Conservation (phyloP, 805 yeast genomes). For the Teunomyces tritomae region DNA sequence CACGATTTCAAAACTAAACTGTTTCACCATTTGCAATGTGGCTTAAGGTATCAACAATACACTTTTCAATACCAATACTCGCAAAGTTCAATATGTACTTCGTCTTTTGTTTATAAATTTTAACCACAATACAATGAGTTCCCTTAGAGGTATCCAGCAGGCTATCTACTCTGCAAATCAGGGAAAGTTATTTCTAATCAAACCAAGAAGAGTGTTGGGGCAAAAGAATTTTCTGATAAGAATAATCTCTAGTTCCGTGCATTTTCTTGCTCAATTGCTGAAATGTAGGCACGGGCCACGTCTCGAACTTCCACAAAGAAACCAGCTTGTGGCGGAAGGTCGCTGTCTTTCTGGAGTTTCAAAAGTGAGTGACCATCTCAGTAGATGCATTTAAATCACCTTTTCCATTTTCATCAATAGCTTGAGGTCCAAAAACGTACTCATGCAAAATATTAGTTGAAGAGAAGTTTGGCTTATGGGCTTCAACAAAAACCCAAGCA, state of each 20-base stretch:
- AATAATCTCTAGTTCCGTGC: conserved; percentile 11
- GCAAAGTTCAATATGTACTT: background rate
- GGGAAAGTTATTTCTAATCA: conserved; percentile 22
- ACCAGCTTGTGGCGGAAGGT: conserved; percentile 16
- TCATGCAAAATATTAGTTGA: conserved; percentile 53
- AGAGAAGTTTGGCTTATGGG: conserved; percentile 30
- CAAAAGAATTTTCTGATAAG: conserved; percentile 13
- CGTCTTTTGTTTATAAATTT: background rate
- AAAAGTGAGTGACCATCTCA: conserved; percentile 42
- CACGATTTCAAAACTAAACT: background rate
- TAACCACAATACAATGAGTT: background rate
- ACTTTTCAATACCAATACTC: background rate
- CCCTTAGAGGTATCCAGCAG: background rate
- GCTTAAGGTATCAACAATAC: background rate
- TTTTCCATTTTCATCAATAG: conserved; percentile 30
- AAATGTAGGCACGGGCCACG: conserved; percentile 44
- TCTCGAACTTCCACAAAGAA: conserved; percentile 46
- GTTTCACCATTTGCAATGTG: background rate
- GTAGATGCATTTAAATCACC: conserved; percentile 33
- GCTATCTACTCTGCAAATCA: conserved; percentile 8
- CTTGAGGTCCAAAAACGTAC: conserved; percentile 60
- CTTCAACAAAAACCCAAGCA: conserved; percentile 20
- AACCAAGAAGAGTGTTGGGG: conserved; percentile 19
- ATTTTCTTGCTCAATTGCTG: conserved; percentile 32
- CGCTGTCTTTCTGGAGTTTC: conserved; percentile 21